Conservation (phyloP, 148 eudicot genomes). For the Simmondsia chinensis region DNA sequence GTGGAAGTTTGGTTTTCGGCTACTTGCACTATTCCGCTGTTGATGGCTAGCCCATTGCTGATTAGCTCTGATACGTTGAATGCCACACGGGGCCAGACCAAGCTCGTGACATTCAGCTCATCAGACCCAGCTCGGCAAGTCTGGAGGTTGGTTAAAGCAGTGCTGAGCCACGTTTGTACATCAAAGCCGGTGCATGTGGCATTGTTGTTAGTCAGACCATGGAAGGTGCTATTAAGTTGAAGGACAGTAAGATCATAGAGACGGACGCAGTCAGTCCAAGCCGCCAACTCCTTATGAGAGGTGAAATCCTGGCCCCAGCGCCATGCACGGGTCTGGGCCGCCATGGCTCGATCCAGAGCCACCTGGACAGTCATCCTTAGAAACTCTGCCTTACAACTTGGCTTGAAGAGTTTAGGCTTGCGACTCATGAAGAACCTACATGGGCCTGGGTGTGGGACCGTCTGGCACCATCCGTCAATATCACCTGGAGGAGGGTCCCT, state of each 20-base stretch:
- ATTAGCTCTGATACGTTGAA: constrained; percentile 40
- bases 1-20: too few relatives aligned
- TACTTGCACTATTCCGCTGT: too few relatives aligned
- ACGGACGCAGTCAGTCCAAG: constrained; percentile 26
- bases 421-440: too few relatives aligned
- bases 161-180: constrained; percentile 6
- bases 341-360: constrained; percentile 22
- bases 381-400: too few relatives aligned
- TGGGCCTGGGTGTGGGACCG: too few relatives aligned
- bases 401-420: too few relatives aligned
- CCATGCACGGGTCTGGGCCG: constrained; percentile 9
- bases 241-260: constrained; percentile 23
- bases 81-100: neutral
- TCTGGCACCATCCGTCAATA: too few relatives aligned
- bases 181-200: neutral
- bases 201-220: constrained; percentile 12
- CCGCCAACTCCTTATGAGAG: constrained; percentile 10
- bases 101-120: constrained; percentile 5
- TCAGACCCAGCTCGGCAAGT: constrained; percentile 4
- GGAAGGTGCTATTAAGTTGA: constrained; percentile 24
- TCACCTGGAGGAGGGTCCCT: too few relatives aligned
- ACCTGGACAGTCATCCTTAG: constrained; percentile 23
- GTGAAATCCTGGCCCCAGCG: constrained; percentile 11
- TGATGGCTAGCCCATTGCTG: constrained; percentile 36
- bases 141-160: constrained; percentile 5